Percentiles rank a stretch among this genome's conserved stretches.
Conservation (phyloP, 2,329 filamentous ascomycete species). For the Aspergillus ochraceoroseus region DNA sequence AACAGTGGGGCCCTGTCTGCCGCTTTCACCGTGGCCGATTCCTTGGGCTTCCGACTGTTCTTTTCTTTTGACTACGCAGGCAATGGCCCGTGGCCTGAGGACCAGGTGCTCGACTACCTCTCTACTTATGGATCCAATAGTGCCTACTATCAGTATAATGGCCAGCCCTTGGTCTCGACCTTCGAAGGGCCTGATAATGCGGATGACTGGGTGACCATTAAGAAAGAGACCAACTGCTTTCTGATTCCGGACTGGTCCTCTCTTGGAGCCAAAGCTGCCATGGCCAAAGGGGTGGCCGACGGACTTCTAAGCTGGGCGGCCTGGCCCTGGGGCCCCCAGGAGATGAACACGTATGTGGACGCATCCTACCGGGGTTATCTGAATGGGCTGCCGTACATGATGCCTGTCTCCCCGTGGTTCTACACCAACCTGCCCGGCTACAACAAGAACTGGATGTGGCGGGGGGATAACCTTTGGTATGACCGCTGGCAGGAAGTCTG, state of each 20-base stretch:
- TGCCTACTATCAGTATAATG: slow-evolving; percentile 28
- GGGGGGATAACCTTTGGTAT: slow-evolving; percentile 56
- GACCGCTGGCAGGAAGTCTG: slow-evolving; percentile 54
- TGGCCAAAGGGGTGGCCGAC: slow-evolving; percentile 33
- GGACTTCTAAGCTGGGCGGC: slow-evolving; percentile 43
- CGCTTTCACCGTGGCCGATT: slow-evolving; percentile 25
- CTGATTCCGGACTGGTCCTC: slow-evolving; percentile 47
- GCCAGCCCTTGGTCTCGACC: slow-evolving; percentile 38
- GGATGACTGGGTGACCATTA: slow-evolving; percentile 45
- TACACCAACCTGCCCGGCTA: slow-evolving; percentile 54
- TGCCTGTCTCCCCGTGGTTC: slow-evolving; percentile 54
- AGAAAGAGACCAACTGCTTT: slow-evolving; percentile 38
- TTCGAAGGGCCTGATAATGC: slow-evolving; percentile 44
- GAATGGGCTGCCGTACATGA: slow-evolving; percentile 45
- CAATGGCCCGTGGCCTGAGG: slow-evolving; percentile 28
- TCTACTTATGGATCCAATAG: slow-evolving; percentile 21
- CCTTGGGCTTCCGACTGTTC: slow-evolving; percentile 32
- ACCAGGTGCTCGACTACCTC: slow-evolving; percentile 24
- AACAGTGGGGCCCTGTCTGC: slow-evolving; percentile 20
- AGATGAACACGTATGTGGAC: slow-evolving; percentile 36
- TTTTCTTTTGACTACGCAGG: slow-evolving; percentile 38
- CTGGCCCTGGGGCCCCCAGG: slow-evolving; percentile 39
- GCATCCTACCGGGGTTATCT: slow-evolving; percentile 38
- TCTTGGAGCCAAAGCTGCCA: slow-evolving; percentile 28
- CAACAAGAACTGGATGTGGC: slow-evolving; percentile 59